Evolutionary conservation across 208 protist species (phyloP).

Genomic region (Acanthamoeba triangularis): DNA sequence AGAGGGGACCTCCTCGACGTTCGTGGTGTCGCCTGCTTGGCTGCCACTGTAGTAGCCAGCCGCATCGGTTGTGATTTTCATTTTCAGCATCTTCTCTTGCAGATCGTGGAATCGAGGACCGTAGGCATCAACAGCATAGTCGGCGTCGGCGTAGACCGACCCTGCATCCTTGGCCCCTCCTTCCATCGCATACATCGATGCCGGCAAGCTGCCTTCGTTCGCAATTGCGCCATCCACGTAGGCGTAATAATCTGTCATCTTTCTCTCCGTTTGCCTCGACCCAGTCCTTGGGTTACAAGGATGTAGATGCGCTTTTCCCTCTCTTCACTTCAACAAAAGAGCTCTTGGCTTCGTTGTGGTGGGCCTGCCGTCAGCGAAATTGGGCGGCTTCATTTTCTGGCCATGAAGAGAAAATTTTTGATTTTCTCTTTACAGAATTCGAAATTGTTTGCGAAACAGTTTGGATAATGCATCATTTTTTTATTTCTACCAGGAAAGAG

Average conservation of each 20-base stretch:
- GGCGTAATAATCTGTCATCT: not conserved
- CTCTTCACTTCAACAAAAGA: not conserved
- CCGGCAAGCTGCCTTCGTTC: too few species aligned
- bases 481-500: too few species aligned
- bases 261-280: too few species aligned
- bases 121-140: slow-evolving; percentile 22
- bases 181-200: not conserved
- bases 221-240: not conserved
- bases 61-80: not conserved
- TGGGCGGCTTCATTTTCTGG: not conserved
- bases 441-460: not conserved
- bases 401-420: not conserved
- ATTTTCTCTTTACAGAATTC: not conserved
- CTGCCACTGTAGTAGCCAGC: not conserved
- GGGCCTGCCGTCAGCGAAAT: too few species aligned
- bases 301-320: not conserved
- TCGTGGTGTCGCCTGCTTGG: not conserved
- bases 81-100: slow-evolving; percentile 9
- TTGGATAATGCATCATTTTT: too few species aligned
- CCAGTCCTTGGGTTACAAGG: not conserved
- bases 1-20: not conserved
- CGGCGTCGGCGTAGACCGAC: not conserved
- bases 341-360: not conserved
- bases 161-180: not conserved
- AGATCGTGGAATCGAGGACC: slow-evolving; percentile 13